These are phyloP conservation scores for Nicotiana benthamiana DNA, from an alignment of 257 asterid genomes.

Conservation along the genomic window DNA sequence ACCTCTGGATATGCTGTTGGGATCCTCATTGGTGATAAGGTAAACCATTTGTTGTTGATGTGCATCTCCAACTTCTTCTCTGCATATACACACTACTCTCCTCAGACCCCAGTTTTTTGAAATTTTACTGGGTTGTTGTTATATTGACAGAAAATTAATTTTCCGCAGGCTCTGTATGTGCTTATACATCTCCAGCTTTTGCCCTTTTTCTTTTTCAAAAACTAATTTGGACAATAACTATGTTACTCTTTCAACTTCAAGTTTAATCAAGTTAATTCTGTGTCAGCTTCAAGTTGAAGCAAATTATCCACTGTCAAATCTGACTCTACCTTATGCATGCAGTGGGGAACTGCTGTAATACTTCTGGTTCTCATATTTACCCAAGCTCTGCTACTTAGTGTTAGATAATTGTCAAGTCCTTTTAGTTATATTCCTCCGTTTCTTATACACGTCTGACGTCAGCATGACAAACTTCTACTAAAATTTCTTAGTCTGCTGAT, in stretches of 20 bases:
- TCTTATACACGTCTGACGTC: not conserved
- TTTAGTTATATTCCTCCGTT: slow-evolving; percentile 3
- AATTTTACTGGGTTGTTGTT: too few relatives aligned
- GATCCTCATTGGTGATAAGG: slow-evolving; percentile 65
- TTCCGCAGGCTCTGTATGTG: not conserved
- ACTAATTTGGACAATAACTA: not conserved
- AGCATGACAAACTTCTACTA: not conserved
- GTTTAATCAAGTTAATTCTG: not conserved
- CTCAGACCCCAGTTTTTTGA: too few relatives aligned
- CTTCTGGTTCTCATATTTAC: not conserved
- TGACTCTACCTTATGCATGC: not conserved
- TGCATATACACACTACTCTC: not conserved
- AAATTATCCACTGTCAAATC: not conserved
- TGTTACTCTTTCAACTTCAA: not conserved
- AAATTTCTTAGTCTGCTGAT: not conserved
- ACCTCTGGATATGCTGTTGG: slow-evolving; percentile 54
- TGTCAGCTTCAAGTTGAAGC: not conserved
- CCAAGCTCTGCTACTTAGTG: not conserved
- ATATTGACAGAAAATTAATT: not conserved
- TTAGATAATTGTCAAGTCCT: not conserved
- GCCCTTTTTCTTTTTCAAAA: not conserved
- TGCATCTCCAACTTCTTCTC: not conserved
- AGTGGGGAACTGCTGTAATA: not conserved
- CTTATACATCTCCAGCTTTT: not conserved
- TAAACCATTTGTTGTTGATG: slow-evolving; percentile 14